Conservation (phyloP, 176 grass and related monocot genomes). For the Cymbopogon citratus region DNA sequence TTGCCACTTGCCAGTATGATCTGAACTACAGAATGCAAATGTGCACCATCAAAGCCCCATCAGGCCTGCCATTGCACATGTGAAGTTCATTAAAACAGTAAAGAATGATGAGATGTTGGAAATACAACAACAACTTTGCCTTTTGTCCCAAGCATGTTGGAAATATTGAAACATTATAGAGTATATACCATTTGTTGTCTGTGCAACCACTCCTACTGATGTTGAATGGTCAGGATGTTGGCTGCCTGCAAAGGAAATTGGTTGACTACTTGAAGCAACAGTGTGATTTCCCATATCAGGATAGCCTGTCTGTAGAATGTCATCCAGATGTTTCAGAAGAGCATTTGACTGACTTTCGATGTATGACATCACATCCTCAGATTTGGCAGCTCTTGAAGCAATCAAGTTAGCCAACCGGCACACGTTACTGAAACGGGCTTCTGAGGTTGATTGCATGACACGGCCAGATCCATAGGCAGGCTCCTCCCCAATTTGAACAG, state of each 20-base stretch:
- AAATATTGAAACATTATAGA: slow-evolving; percentile 20
- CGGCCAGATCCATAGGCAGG: slow-evolving; percentile 24
- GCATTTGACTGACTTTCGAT: slow-evolving; percentile 61
- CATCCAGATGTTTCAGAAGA: slow-evolving; percentile 69
- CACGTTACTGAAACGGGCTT: slow-evolving; percentile 45
- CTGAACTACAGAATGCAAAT: background rate
- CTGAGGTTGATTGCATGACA: slow-evolving; percentile 31
- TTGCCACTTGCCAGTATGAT: background rate
- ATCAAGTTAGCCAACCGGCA: slow-evolving; percentile 66
- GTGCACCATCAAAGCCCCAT: slow-evolving; percentile 39
- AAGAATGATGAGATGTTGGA: background rate
- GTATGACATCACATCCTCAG: slow-evolving; percentile 65
- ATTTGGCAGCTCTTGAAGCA: slow-evolving; percentile 69
- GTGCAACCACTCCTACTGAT: slow-evolving; percentile 33
- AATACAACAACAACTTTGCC: too few relatives aligned
- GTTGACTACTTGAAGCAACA: slow-evolving; percentile 55
- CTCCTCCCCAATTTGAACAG: slow-evolving; percentile 33
- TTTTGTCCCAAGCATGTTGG: too few relatives aligned
- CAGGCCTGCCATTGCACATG: slow-evolving; percentile 28
- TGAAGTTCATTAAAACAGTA: background rate
- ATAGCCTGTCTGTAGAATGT: slow-evolving; percentile 65
- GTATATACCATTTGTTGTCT: slow-evolving; percentile 56
- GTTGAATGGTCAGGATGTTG: slow-evolving; percentile 52
- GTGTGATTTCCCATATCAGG: slow-evolving; percentile 48
- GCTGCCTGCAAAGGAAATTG: slow-evolving; percentile 47